Evolutionary conservation across 1,284 basidiomycete species (phyloP).

Genomic region (Fomes fomentarius): DNA sequence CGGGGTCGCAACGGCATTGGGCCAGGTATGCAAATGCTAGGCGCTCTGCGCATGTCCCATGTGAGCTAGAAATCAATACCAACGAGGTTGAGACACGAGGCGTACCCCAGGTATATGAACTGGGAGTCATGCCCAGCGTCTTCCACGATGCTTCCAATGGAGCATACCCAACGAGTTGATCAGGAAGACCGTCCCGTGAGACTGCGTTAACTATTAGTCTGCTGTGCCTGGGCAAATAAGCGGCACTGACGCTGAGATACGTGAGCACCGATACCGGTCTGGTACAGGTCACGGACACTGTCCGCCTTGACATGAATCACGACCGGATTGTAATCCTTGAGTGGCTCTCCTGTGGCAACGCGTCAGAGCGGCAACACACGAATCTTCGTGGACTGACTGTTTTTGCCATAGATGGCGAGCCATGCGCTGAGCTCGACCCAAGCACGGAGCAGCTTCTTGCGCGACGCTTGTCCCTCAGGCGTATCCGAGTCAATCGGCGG

Average conservation of each 20-base stretch:
- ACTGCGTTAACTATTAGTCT: conserved; percentile 40
- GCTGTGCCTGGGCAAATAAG: conserved; percentile 32
- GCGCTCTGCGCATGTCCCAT: conserved; percentile 66
- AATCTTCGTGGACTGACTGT: conserved; percentile 23
- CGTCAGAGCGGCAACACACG: conserved; percentile 17
- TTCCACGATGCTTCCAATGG: conserved; percentile 46
- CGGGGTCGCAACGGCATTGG: conserved; percentile 78
- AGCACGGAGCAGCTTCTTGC: conserved; percentile 66
- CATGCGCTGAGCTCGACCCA: conserved; percentile 78
- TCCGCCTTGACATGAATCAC: conserved; percentile 51
- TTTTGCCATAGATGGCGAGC: conserved; percentile 58
- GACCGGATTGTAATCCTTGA: conserved; percentile 23
- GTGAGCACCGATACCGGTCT: conserved; percentile 72
- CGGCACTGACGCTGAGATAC: conserved; percentile 65
- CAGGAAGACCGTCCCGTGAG: conserved; percentile 50
- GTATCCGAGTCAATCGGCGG: conserved; percentile 54
- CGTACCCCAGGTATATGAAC: conserved; percentile 64
- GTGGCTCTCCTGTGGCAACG: conserved; percentile 19
- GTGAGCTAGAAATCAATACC: neutral
- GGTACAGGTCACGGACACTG: conserved; percentile 67
- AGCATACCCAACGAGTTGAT: conserved; percentile 40
- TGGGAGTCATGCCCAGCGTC: conserved; percentile 63
- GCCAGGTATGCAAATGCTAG: conserved; percentile 76
- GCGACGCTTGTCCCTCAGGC: conserved; percentile 50
- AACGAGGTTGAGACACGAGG: too few species aligned